These are phyloP conservation scores for Entomortierella chlamydospora DNA, from an alignment of 192 early-diverging fungal genomes.

Conservation along the genomic window DNA sequence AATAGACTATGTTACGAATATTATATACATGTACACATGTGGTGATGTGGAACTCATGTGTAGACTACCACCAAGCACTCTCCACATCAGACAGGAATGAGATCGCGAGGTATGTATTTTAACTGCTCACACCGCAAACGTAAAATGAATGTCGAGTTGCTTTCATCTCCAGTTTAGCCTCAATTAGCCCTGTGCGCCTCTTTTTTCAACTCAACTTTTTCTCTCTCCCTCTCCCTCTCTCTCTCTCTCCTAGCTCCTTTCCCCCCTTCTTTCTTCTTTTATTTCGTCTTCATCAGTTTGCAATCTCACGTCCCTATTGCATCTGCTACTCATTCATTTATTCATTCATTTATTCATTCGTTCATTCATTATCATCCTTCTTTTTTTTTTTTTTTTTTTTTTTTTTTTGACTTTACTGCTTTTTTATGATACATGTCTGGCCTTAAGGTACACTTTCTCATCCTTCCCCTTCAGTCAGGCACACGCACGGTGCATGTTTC, in stretches of 20 bases:
- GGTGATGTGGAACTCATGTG: too few relatives aligned
- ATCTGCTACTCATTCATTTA: background rate
- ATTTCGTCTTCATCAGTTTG: background rate
- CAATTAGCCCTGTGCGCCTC: background rate
- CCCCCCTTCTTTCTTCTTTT: conserved; percentile 6
- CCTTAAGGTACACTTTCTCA: conserved; percentile 33
- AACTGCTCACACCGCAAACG: too few relatives aligned
- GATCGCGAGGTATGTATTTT: too few relatives aligned
- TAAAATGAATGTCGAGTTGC: too few relatives aligned
- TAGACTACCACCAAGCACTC: too few relatives aligned
- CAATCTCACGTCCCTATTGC: too few relatives aligned
- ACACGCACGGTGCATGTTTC: background rate
- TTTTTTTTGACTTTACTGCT: background rate
- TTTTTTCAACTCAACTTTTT: background rate
- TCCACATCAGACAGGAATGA: too few relatives aligned
- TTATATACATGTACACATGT: too few relatives aligned
- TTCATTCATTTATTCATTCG: background rate
- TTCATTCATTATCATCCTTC: background rate
- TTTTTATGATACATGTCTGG: conserved; percentile 29
- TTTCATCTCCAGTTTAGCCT: background rate
- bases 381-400: background rate
- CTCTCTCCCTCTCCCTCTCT: background rate
- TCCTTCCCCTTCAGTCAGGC: background rate
- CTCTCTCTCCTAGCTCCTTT: background rate
- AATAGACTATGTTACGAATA: too few relatives aligned